Conservation (phyloP, 768 basidiomycete genomes). For the Phallus indusiatus region DNA sequence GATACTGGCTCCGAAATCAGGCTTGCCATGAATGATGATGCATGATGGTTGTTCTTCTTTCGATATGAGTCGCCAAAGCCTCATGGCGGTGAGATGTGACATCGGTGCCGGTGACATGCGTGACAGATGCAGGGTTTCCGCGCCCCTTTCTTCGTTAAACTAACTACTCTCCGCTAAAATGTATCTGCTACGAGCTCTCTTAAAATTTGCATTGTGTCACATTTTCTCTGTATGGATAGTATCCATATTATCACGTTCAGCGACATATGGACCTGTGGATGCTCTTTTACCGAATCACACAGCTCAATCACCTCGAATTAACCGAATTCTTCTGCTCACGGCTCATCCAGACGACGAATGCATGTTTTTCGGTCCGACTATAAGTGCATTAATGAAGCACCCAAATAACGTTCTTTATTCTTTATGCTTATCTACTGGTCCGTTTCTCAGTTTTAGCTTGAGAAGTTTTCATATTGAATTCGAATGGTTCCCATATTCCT, state of each 20-base stretch:
- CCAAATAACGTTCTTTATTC: constrained; percentile 37
- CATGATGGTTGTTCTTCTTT: too few relatives aligned
- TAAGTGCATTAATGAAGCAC: constrained; percentile 33
- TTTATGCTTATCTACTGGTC: constrained; percentile 63
- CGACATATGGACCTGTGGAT: not conserved
- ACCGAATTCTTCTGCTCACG: constrained; percentile 56
- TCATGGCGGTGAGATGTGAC: too few relatives aligned
- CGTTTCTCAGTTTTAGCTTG: constrained; percentile 3
- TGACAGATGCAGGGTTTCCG: too few relatives aligned
- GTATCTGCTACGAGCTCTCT: not conserved
- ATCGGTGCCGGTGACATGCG: too few relatives aligned
- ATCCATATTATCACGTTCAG: not conserved
- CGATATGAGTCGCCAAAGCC: too few relatives aligned
- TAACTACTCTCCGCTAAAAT: too few relatives aligned
- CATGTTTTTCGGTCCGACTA: constrained; percentile 87
- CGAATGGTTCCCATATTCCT: not conserved
- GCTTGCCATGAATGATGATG: too few relatives aligned
- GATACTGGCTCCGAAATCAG: too few relatives aligned
- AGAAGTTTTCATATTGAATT: not conserved
- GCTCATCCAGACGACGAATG: constrained; percentile 95
- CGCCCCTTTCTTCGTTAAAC: too few relatives aligned
- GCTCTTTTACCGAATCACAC: not conserved
- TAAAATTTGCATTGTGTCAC: not conserved
- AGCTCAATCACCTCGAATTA: not conserved
- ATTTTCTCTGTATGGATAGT: not conserved